These are phyloP conservation scores for Mycena sp. DNA, from an alignment of 1,284 basidiomycete species.

Conservation along the genomic window DNA sequence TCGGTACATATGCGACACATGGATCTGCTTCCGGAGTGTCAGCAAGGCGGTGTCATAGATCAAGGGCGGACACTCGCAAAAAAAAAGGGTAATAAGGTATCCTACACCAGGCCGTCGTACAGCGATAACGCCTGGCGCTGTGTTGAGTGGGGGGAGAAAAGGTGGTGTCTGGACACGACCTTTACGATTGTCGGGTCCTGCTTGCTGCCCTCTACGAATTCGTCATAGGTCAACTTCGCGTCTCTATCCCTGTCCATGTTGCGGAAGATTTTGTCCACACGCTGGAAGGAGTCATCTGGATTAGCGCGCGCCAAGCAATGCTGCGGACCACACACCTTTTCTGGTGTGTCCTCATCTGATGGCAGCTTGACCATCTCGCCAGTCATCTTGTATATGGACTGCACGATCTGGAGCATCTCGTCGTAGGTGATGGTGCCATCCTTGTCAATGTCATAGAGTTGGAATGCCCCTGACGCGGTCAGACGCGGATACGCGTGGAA, in stretches of 20 bases:
- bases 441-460: constrained; percentile 98
- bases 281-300: constrained; percentile 56
- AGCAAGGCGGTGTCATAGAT: constrained; percentile 1
- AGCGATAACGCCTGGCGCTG: constrained; percentile 72
- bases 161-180: constrained; percentile 53
- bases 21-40: constrained; percentile 8
- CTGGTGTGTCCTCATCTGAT: constrained; percentile 97
- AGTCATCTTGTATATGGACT: constrained; percentile 98
- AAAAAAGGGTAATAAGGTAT: neutral
- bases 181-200: constrained; percentile 98
- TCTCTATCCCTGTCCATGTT: constrained; percentile 96
- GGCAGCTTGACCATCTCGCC: constrained; percentile 99
- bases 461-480: constrained; percentile 90
- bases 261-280: constrained; percentile 95
- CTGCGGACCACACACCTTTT: constrained; percentile 73
- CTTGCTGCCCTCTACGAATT: constrained; percentile 97
- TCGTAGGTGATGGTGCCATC: constrained; percentile 97
- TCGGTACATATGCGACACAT: constrained; percentile 25
- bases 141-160: constrained; percentile 20
- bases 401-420: constrained; percentile 98
- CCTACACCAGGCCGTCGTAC: constrained; percentile 79
- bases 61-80: neutral
- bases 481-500: constrained; percentile 18
- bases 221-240: constrained; percentile 89
- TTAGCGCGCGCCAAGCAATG: constrained; percentile 1